Percentiles rank a stretch among this genome's conserved stretches.
Conservation (phyloP, 805 yeast species). For the Candida coleopterorum region DNA sequence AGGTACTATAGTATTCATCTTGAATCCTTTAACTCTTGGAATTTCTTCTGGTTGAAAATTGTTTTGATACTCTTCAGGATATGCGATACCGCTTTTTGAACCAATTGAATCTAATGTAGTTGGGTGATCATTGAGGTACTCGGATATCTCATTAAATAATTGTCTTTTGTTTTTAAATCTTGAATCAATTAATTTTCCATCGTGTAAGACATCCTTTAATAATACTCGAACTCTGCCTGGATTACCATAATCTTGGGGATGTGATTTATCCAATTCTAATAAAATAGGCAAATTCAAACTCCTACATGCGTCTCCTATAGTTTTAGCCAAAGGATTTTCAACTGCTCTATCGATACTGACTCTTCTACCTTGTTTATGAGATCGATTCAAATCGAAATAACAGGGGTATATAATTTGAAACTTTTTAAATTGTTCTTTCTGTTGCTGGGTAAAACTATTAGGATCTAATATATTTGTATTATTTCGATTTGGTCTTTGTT, state of each 20-base stretch:
- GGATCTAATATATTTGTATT: conserved; percentile 28
- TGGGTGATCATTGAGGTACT: conserved; percentile 60
- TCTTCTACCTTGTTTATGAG: conserved; percentile 80
- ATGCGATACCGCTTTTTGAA: conserved; percentile 48
- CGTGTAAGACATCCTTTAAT: conserved; percentile 41
- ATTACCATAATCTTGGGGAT: conserved; percentile 96
- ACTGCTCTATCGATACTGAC: conserved; percentile 67
- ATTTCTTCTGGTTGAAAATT: conserved; percentile 51
- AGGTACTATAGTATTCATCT: conserved; percentile 86
- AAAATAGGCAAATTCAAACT: conserved; percentile 37
- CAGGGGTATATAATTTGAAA: conserved; percentile 86
- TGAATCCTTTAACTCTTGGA: conserved; percentile 82
- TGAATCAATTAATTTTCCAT: conserved; percentile 35
- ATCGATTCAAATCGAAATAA: conserved; percentile 77
- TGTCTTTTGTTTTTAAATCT: conserved; percentile 51
- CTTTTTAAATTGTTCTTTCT: conserved; percentile 56
- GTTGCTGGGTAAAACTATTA: conserved; percentile 44
- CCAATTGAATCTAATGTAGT: conserved; percentile 60
- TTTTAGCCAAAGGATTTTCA: conserved; percentile 81
- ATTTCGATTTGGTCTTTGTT: conserved; percentile 10
- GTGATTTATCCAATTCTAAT: conserved; percentile 77
- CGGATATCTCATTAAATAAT: conserved; percentile 54
- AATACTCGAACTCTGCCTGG: conserved; percentile 91
- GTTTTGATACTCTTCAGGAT: conserved; percentile 53
- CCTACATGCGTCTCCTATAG: conserved; percentile 70